Base-by-base conservation (phyloP, 2,329 filamentous ascomycete species). In the Teratosphaeria destructans region DNA sequence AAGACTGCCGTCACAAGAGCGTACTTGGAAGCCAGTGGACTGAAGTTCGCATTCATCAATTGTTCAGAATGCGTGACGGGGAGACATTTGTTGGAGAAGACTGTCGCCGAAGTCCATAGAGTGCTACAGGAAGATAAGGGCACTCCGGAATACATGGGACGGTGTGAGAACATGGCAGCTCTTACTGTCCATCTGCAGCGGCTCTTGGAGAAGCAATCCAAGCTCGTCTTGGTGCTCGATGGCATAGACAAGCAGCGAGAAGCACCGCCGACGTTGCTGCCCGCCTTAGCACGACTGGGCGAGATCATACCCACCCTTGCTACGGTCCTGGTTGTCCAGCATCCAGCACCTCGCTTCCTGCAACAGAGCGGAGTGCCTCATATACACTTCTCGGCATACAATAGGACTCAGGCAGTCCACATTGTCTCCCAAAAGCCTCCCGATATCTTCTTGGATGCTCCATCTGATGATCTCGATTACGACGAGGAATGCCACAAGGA, bases 151-250 rank as follows among this genome's bases (percentile, higher is more conserved):
- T 81, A 83, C 57, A 79, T 60, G 43, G 68, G 81, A 34, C 80
- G 86, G 62, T 95, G 90, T 71, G 92, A 96, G 75, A 90, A 87
- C 63, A 76, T 96, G 57, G 88, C 89, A 60, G 84, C 88, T 57
- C 77, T 97, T 63, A 81, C 82, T 1, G 88, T 90, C 29, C 85
- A 92, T 67, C 77, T 97, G 60, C 81, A 81, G 62, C 82, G 79
- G 68, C 77, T 90, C 73, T 73, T 92, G 54, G 75, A 79, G 56
- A 78, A 79, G 2, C 61, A 63, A n/a, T 61, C 63, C 64, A 85
- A 86, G 64, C 91, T 96, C 66, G 85, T 93, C 8, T 74, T 97
- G 60, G 89, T 96, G 11, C 81, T 97, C 63, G 94, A 97, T 76
- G 89, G 85, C 11, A 86, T 97, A 60, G 93, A 97, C 72, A 83